phyloP scores from a whole-genome alignment of 2,329 filamentous ascomycete genomes.

The Colletotrichum tropicicola region DNA sequence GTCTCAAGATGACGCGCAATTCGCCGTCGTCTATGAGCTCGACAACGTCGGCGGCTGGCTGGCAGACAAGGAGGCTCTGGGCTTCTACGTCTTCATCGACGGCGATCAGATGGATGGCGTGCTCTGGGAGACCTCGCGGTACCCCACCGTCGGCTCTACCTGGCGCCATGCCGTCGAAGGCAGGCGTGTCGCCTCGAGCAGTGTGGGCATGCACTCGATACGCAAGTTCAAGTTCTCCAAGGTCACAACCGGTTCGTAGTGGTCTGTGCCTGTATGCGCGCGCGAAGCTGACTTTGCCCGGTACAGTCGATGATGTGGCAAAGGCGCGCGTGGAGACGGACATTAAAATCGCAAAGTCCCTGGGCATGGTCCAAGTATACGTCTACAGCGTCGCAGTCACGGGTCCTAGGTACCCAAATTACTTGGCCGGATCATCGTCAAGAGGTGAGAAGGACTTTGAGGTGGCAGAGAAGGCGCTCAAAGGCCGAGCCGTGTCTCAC shows the following conservation, averaged over 20 bases:
- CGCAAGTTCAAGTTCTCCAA: slow-evolving; percentile 33
- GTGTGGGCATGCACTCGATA: neutral
- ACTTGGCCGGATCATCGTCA: neutral
- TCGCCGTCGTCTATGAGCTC: slow-evolving; percentile 29
- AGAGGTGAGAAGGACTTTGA: neutral
- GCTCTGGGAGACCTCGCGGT: neutral
- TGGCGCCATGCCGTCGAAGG: slow-evolving; percentile 2
- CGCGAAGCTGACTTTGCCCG: neutral
- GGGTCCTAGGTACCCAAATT: neutral
- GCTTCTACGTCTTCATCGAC: slow-evolving; percentile 31
- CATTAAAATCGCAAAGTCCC: slow-evolving; percentile 13
- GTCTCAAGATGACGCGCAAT: slow-evolving; percentile 31
- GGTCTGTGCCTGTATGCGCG: neutral
- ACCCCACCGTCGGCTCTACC: neutral
- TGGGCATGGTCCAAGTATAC: slow-evolving; percentile 33
- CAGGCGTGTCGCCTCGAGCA: neutral
- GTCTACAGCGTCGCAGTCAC: slow-evolving; percentile 22
- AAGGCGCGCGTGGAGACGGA: slow-evolving; percentile 17
- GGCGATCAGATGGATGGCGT: slow-evolving; percentile 21
- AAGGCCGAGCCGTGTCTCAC: slow-evolving; percentile 33
- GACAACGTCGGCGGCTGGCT: slow-evolving; percentile 22
- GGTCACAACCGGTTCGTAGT: slow-evolving; percentile 29
- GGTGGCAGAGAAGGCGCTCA: slow-evolving; percentile 30
- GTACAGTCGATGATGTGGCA: slow-evolving; percentile 23
- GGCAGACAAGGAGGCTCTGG: slow-evolving; percentile 19